phyloP scores from a whole-genome alignment of 1,139 yeast genomes.

The Geotrichum bryndzae region DNA sequence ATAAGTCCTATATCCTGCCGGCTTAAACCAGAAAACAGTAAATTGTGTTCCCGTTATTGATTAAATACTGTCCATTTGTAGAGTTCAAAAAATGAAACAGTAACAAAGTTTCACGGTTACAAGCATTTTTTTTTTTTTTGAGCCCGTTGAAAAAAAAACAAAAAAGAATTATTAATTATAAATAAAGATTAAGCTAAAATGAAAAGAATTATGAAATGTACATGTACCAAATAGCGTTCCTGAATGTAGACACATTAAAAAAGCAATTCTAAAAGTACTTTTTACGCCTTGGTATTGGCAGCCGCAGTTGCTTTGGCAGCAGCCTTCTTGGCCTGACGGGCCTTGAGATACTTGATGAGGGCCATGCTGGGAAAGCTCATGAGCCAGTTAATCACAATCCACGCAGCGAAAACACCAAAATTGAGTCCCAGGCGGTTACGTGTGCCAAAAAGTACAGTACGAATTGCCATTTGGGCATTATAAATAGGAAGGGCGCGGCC shows the following conservation, averaged over 20 bases:
- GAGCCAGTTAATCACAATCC: slow-evolving; percentile 49
- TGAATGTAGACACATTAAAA: no score
- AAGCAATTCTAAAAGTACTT: background rate
- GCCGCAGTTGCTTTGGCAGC: slow-evolving; percentile 9
- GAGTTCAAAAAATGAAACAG: no score
- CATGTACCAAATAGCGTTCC: background rate
- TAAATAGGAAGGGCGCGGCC: slow-evolving; percentile 65
- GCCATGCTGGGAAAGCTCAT: slow-evolving; percentile 19
- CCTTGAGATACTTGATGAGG: slow-evolving; percentile 8
- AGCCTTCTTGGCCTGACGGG: slow-evolving; percentile 6
- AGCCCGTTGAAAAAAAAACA: no score
- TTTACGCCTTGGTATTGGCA: background rate
- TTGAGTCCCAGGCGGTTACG: slow-evolving; percentile 53
- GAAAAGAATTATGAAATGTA: no score
- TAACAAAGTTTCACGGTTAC: no score
- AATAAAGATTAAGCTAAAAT: no score
- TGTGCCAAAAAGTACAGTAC: slow-evolving; percentile 53
- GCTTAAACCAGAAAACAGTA: no score
- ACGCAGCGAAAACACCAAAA: slow-evolving; percentile 51
- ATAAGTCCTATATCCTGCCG: no score
- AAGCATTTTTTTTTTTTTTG: no score
- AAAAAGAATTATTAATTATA: no score
- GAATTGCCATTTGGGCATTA: slow-evolving; percentile 50
- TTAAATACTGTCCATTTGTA: no score
- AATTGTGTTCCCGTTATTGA: no score